These are phyloP conservation scores for Cryptosporidium tyzzeri DNA, from an alignment of 169 alveolate genomes.

Conservation along the genomic window DNA sequence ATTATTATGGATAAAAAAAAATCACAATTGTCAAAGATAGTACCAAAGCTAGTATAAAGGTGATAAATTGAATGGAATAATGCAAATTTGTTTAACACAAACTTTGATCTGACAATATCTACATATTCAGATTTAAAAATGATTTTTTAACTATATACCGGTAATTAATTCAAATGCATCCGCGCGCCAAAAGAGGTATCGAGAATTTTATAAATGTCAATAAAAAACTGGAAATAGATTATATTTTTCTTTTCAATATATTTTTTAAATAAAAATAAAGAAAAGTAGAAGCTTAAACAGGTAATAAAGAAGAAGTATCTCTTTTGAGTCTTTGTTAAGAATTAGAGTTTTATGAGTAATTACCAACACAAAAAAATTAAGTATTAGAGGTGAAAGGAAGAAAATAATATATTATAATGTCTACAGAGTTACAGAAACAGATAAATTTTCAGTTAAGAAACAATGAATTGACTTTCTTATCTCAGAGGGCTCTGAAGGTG, in stretches of 20 bases:
- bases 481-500: conserved; percentile 14
- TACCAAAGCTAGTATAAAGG: neutral
- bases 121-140: too few species aligned
- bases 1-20: neutral
- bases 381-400: neutral
- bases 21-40: neutral
- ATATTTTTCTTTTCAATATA: neutral
- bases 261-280: neutral
- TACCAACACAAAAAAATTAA: neutral
- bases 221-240: conserved; percentile 11
- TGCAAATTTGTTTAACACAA: neutral
- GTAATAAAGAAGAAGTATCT: neutral
- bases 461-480: conserved; percentile 34
- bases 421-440: conserved; percentile 57
- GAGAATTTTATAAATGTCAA: neutral
- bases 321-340: neutral
- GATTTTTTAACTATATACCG: neutral
- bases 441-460: conserved; percentile 27
- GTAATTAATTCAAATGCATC: neutral
- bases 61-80: neutral
- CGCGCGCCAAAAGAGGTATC: conserved; percentile 16
- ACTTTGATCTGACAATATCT: neutral
- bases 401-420: conserved; percentile 9
- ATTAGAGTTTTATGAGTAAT: neutral
- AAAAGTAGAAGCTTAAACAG: neutral